Conservation (phyloP, 2,329 filamentous ascomycete genomes). For the Fusarium sp. region DNA sequence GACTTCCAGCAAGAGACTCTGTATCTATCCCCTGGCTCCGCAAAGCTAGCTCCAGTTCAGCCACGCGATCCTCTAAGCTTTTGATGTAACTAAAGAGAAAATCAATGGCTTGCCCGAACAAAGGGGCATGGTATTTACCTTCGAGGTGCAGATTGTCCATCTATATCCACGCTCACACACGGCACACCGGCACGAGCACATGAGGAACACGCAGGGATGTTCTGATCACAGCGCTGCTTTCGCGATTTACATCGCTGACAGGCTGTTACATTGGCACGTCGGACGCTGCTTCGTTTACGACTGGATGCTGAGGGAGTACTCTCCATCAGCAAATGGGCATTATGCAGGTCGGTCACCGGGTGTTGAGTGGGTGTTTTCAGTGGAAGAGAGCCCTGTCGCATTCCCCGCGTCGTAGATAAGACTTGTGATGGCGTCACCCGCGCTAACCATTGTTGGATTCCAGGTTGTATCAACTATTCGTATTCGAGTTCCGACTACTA, state of each 20-base stretch:
- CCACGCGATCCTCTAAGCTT: constrained; percentile 47
- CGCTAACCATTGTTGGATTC: constrained; percentile 2
- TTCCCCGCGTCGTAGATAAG: constrained; percentile 2
- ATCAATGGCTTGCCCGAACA: too few relatives aligned
- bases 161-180: constrained; percentile 40
- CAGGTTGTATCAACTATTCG: background rate
- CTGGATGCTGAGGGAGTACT: background rate
- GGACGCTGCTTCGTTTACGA: constrained; percentile 28
- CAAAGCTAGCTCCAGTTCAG: constrained; percentile 40
- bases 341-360: background rate
- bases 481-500: too few relatives aligned
- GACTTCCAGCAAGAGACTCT: background rate
- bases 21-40: constrained; percentile 18
- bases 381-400: background rate
- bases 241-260: constrained; percentile 38
- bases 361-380: too few relatives aligned
- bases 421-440: constrained; percentile 6
- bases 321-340: constrained; percentile 5
- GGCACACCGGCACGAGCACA: constrained; percentile 31
- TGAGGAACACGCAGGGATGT: constrained; percentile 40
- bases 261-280: constrained; percentile 43
- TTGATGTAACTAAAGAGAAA: constrained; percentile 44
- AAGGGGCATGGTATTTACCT: constrained; percentile 14
- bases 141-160: constrained; percentile 31
- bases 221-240: constrained; percentile 46